Percentiles rank a stretch among this genome's conserved stretches.
These are phyloP conservation scores for Vanrija sp. DNA, from an alignment of 1,284 basidiomycete genomes.

Conservation along the genomic window DNA sequence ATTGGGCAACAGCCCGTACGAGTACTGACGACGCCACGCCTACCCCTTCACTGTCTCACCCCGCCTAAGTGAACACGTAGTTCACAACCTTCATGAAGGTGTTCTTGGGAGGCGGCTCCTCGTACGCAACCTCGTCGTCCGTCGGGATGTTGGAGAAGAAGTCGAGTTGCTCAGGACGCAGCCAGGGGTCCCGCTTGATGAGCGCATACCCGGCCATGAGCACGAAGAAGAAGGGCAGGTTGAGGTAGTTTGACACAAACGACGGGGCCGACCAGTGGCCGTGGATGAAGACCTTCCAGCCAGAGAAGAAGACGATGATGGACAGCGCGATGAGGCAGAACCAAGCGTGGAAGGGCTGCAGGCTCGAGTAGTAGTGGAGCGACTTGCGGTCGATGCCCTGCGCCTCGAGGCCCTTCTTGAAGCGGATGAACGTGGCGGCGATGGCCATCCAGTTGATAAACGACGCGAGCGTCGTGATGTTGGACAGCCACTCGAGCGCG, in stretches of 20 bases:
- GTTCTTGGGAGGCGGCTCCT: slow-evolving; percentile 69
- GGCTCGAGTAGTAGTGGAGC: slow-evolving; percentile 15
- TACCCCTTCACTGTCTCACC: too few species aligned
- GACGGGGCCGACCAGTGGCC: slow-evolving; percentile 34
- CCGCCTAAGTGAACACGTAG: slow-evolving; percentile 24
- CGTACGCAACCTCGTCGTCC: slow-evolving; percentile 57
- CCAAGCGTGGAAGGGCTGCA: slow-evolving; percentile 2
- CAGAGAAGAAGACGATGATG: slow-evolving; percentile 25
- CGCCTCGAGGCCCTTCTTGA: slow-evolving; percentile 24
- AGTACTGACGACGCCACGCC: too few species aligned
- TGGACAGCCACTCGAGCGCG: slow-evolving; percentile 14
- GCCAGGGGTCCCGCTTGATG: slow-evolving; percentile 52
- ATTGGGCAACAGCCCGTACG: too few species aligned
- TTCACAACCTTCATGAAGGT: slow-evolving; percentile 53
- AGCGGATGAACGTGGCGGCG: slow-evolving; percentile 29
- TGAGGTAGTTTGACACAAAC: slow-evolving; percentile 30
- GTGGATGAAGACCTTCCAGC: slow-evolving; percentile 22
- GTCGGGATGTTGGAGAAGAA: slow-evolving; percentile 73
- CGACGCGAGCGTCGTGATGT: slow-evolving; percentile 16
- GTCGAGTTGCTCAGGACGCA: slow-evolving; percentile 66
- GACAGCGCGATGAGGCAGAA: slow-evolving; percentile 15
- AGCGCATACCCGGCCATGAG: slow-evolving; percentile 15
- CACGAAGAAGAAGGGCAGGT: slow-evolving; percentile 24
- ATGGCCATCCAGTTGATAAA: slow-evolving; percentile 21
- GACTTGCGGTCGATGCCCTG: slow-evolving; percentile 26